Evolutionary conservation across 73 alveolate genomes (phyloP).

Genomic region (Paramecium primaurelia): DNA sequence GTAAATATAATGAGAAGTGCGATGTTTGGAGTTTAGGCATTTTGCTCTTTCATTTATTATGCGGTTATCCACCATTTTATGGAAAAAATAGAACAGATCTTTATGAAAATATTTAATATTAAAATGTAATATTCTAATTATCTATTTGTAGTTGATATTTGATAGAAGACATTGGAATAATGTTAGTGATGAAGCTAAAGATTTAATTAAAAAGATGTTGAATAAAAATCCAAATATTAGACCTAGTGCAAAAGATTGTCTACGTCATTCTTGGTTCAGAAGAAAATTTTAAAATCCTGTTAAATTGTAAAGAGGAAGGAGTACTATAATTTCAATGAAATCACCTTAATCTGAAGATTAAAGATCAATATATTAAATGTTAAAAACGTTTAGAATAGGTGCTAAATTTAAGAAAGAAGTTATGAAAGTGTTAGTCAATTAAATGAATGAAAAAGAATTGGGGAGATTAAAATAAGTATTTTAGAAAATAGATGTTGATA

Average conservation of each 20-base stretch:
- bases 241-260: slow-evolving; percentile 80
- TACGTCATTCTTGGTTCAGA: slow-evolving; percentile 82
- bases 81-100: slow-evolving; percentile 84
- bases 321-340: not conserved
- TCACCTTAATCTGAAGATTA: slow-evolving; percentile 13
- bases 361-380: slow-evolving; percentile 26
- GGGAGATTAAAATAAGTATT: slow-evolving; percentile 21
- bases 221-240: slow-evolving; percentile 80
- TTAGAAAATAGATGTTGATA: slow-evolving; percentile 36
- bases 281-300: not conserved
- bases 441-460: slow-evolving; percentile 42
- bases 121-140: not conserved
- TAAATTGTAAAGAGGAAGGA: not conserved
- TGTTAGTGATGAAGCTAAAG: slow-evolving; percentile 79
- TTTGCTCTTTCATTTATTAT: slow-evolving; percentile 79
- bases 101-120: slow-evolving; percentile 70
- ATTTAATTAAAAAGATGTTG: slow-evolving; percentile 82
- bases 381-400: not conserved
- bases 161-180: slow-evolving; percentile 45
- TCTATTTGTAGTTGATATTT: not conserved
- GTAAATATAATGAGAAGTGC: slow-evolving; percentile 91
- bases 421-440: not conserved
- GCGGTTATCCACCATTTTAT: slow-evolving; percentile 95
- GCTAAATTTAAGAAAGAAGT: slow-evolving; percentile 49
- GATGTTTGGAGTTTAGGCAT: slow-evolving; percentile 96